Evolutionary conservation across 1,284 basidiomycete genomes (phyloP).

Genomic region (Pseudozyma hubeiensis): DNA sequence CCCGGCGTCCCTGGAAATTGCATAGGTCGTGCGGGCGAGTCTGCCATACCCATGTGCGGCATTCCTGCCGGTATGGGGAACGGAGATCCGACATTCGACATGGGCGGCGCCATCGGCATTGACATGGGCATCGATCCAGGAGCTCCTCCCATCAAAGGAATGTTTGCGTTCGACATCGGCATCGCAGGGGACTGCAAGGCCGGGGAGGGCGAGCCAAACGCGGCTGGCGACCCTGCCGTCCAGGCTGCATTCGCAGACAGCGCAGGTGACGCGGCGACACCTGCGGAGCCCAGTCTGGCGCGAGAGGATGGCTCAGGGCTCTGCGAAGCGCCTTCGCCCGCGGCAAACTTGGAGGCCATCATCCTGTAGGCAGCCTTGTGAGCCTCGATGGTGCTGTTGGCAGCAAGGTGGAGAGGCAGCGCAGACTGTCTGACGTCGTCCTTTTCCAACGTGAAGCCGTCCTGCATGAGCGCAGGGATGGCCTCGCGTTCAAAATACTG

Average conservation of each 20-base stretch:
- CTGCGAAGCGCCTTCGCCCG: slow-evolving; percentile 22
- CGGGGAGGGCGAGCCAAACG: slow-evolving; percentile 23
- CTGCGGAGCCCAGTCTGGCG: slow-evolving; percentile 27
- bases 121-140: slow-evolving; percentile 29
- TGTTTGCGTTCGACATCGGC: slow-evolving; percentile 6
- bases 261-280: slow-evolving; percentile 27
- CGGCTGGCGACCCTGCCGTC: slow-evolving; percentile 20
- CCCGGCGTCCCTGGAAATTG: slow-evolving; percentile 25
- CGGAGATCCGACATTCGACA: slow-evolving; percentile 13
- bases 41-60: slow-evolving; percentile 19
- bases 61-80: neutral
- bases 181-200: slow-evolving; percentile 6
- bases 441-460: slow-evolving; percentile 66
- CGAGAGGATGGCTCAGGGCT: slow-evolving; percentile 42
- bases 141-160: slow-evolving; percentile 9
- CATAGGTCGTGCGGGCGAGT: slow-evolving; percentile 26
- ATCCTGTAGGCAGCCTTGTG: slow-evolving; percentile 51
- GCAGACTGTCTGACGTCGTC: slow-evolving; percentile 64
- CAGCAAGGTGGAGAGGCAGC: slow-evolving; percentile 55
- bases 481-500: slow-evolving; percentile 57
- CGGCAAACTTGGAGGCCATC: slow-evolving; percentile 32
- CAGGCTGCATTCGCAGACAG: slow-evolving; percentile 10
- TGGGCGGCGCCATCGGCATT: slow-evolving; percentile 38
- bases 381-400: slow-evolving; percentile 56
- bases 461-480: slow-evolving; percentile 59